Evolutionary conservation across 2,329 filamentous ascomycete genomes (phyloP), one percentile per base, ranked within the genome.

Genomic region (Fusarium circinatum): DNA sequence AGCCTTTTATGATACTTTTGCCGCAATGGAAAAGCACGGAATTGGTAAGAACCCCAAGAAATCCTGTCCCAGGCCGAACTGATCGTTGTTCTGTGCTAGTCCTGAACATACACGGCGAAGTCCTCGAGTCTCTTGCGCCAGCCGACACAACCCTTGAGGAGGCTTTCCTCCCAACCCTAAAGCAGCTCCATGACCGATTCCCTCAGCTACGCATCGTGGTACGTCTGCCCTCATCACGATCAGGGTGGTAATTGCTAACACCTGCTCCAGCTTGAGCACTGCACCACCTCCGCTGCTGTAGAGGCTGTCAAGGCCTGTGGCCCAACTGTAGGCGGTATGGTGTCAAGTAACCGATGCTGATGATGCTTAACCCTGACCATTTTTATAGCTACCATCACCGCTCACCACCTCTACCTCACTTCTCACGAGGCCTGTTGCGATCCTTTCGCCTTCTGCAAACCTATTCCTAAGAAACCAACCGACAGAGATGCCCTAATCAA

Each of bases 21-120:
- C 88, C n/a, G 93, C 94, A 74, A 98, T 98, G 95, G 93, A 98
- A 80, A 85, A 91, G 68, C 90, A 95, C 75, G 91, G 92, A 75
- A 86, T 98, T 24, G 65, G 72, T 70, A 41, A 62, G 80, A 79
- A 61, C 51, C 26, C 18, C 38, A 15, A 15, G 22, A 8, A 15
- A 12, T 5, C 22, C 3, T 28, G 18, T 30, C 13, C 17, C 15
- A 48, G 36, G 20, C 20, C n/a, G 51, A 39, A 52, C 65, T 73
- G 34, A 74, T n/a, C 13, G n/a, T 10, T 30, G 3, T 34, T 24
- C 36, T n/a, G 18, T n/a, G 28, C 2, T 41, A 75, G 89, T 97
- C n/a, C 87, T 97, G 47, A 98, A 98, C 84, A 86, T 98, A n/a
- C 95, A 98, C 81, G 96, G 95, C 74, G 96, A 98, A 83, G 90